Evolutionary conservation across 2,329 filamentous ascomycete genomes (phyloP).

Genomic region (Fusarium kyushuense): DNA sequence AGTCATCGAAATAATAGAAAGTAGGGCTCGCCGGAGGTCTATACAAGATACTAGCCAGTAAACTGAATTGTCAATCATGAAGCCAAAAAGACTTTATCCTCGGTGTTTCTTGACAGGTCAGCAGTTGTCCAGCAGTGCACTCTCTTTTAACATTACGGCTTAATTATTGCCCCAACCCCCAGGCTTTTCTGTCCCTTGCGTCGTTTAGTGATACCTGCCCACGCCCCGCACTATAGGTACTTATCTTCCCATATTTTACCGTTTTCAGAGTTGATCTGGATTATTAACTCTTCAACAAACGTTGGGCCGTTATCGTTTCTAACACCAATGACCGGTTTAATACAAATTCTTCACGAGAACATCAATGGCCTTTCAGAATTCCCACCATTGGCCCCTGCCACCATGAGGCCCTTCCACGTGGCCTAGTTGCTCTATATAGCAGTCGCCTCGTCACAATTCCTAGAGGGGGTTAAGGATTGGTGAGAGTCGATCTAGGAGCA

Average conservation of each 20-base stretch:
- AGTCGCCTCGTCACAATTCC: background rate
- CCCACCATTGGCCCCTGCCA: too few relatives aligned
- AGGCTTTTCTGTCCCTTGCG: background rate
- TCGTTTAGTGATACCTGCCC: background rate
- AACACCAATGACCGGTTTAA: too few relatives aligned
- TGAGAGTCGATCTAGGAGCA: too few relatives aligned
- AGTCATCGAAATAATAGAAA: background rate
- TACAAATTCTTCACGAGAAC: too few relatives aligned
- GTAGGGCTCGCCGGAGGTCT: too few relatives aligned
- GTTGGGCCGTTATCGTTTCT: too few relatives aligned
- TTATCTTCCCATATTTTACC: background rate
- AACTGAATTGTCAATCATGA: too few relatives aligned
- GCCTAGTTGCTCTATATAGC: background rate
- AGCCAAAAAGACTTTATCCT: background rate
- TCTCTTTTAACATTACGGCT: background rate
- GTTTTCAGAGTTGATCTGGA: background rate
- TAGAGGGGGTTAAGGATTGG: too few relatives aligned
- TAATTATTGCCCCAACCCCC: background rate
- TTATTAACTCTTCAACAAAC: background rate
- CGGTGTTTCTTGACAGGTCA: background rate
- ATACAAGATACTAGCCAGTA: background rate
- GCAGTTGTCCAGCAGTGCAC: background rate
- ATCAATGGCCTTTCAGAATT: background rate
- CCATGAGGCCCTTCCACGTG: background rate
- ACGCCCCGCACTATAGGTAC: too few relatives aligned